A percentile compares a stretch with the other conserved stretches of the same genome.
Evolutionary conservation across 2,329 filamentous ascomycete genomes (phyloP).

Genomic region (Ceratocystiopsis minuta): DNA sequence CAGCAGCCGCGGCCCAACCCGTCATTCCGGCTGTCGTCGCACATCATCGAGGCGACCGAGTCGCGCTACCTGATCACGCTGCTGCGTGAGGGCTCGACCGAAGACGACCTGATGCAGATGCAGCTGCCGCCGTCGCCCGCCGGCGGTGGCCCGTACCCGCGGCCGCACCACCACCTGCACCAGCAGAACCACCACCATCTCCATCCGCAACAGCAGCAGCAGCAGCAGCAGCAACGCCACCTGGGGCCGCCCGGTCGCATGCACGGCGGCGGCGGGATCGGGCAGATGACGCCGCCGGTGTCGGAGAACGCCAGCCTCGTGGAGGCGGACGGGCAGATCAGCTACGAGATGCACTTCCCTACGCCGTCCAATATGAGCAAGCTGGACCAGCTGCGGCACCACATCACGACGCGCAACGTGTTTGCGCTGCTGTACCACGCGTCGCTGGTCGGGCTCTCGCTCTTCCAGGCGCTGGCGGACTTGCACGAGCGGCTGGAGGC

Average conservation of each 20-base stretch:
- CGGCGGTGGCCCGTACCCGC: slow-evolving; percentile 9
- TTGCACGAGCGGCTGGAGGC: slow-evolving; percentile 40
- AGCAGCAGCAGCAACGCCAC: no score
- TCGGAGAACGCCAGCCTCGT: slow-evolving; percentile 25
- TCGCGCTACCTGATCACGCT: slow-evolving; percentile 34
- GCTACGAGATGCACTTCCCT: slow-evolving; percentile 46
- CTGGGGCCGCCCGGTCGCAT: no score
- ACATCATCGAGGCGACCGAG: slow-evolving; percentile 38
- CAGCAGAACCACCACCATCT: slow-evolving; percentile 8
- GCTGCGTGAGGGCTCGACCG: slow-evolving; percentile 33
- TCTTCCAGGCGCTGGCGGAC: slow-evolving; percentile 45
- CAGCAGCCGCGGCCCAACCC: slow-evolving; percentile 27
- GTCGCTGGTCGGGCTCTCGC: slow-evolving; percentile 44
- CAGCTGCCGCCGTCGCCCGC: slow-evolving; percentile 25
- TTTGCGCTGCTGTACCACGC: slow-evolving; percentile 47
- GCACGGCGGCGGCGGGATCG: slow-evolving; percentile 9
- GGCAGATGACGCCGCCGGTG: slow-evolving; percentile 25
- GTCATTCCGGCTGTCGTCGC: slow-evolving; percentile 39
- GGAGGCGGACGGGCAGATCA: slow-evolving; percentile 34
- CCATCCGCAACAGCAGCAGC: slow-evolving; percentile 7
- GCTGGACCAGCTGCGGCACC: slow-evolving; percentile 33
- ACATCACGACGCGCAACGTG: slow-evolving; percentile 50
- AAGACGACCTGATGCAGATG: slow-evolving; percentile 26
- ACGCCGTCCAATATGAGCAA: slow-evolving; percentile 30
- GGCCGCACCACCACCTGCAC: slow-evolving; percentile 10